These are phyloP conservation scores for Cutaneotrichosporon curvatum DNA, from an alignment of 1,284 basidiomycete genomes.

Conservation along the genomic window DNA sequence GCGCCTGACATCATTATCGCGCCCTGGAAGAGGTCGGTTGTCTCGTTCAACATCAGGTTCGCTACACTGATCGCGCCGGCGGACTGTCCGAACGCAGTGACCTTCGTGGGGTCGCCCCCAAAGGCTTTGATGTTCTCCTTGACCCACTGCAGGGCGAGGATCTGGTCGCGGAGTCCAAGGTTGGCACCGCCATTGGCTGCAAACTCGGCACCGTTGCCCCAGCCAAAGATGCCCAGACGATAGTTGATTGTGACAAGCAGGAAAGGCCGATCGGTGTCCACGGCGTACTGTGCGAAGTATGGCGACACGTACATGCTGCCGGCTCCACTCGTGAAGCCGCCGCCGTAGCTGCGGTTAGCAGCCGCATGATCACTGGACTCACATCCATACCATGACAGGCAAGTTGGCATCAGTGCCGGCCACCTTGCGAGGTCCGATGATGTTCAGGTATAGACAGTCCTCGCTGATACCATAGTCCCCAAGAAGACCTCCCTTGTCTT, in stretches of 20 bases:
- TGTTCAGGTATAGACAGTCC: conserved; percentile 47
- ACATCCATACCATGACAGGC: conserved; percentile 41
- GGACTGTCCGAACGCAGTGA: conserved; percentile 44
- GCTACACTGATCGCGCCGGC: conserved; percentile 42
- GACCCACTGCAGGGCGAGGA: conserved; percentile 50
- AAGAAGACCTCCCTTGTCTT: conserved; percentile 19
- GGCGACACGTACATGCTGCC: conserved; percentile 20
- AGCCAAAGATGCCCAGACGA: conserved; percentile 50
- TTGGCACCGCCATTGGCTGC: conserved; percentile 37
- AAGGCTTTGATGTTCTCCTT: conserved; percentile 48
- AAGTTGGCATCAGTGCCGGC: conserved; percentile 7
- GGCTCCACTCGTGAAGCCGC: conserved; percentile 27
- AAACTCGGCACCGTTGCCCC: conserved; percentile 34
- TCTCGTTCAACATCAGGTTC: conserved; percentile 30
- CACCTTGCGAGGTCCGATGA: conserved; percentile 21
- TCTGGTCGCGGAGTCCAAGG: conserved; percentile 47
- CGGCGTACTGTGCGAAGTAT: conserved; percentile 11
- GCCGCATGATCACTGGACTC: conserved; percentile 4
- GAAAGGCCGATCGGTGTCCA: conserved; percentile 25
- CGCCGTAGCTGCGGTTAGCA: conserved; percentile 28
- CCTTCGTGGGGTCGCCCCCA: conserved; percentile 48
- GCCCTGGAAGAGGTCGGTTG: conserved; percentile 36
- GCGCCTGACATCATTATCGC: conserved; percentile 46
- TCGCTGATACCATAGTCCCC: conserved; percentile 30
- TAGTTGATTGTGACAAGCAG: conserved; percentile 48